A percentile compares a stretch with the other conserved stretches of the same genome.
phyloP scores from a whole-genome alignment of 352 stramenopile species.

The Pythium scleroteichum region DNA sequence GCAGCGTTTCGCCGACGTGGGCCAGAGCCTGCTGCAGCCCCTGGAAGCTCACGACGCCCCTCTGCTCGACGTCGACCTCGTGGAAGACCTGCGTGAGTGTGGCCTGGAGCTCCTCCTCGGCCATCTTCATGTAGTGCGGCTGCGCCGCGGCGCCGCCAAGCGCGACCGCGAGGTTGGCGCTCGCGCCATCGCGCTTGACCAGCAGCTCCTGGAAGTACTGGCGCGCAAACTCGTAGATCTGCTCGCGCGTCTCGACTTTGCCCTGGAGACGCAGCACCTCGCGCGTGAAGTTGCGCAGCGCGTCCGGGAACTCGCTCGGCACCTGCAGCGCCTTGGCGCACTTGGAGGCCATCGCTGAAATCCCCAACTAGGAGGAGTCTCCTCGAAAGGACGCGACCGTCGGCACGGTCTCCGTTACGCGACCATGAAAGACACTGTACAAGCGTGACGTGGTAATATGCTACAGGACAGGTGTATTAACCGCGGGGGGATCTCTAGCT shows the following conservation, averaged over 20 bases:
- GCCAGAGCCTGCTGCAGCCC: constrained; percentile 48
- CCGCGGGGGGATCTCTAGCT: background rate
- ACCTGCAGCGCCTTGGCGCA: constrained; percentile 83
- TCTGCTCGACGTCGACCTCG: constrained; percentile 38
- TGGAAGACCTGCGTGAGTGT: constrained; percentile 48
- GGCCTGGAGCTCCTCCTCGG: constrained; percentile 61
- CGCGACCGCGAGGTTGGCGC: constrained; percentile 9
- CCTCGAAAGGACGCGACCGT: constrained; percentile 7
- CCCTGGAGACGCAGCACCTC: constrained; percentile 84
- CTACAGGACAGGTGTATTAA: background rate
- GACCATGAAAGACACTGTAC: no score
- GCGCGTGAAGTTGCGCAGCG: constrained; percentile 75
- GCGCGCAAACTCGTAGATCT: constrained; percentile 73
- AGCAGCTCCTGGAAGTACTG: constrained; percentile 75
- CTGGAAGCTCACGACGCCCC: constrained; percentile 41
- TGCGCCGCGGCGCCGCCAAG: background rate
- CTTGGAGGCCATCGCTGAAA: constrained; percentile 68
- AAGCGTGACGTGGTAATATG: constrained; percentile 1
- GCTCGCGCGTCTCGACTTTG: constrained; percentile 76
- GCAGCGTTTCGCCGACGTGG: constrained; percentile 47
- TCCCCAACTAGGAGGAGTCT: background rate
- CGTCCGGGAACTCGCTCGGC: constrained; percentile 66
- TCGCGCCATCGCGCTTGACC: constrained; percentile 35
- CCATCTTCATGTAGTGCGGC: constrained; percentile 57
- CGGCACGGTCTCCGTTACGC: background rate